Evolutionary conservation across 2,329 filamentous ascomycete species (phyloP).

Genomic region (Didymella sp.): DNA sequence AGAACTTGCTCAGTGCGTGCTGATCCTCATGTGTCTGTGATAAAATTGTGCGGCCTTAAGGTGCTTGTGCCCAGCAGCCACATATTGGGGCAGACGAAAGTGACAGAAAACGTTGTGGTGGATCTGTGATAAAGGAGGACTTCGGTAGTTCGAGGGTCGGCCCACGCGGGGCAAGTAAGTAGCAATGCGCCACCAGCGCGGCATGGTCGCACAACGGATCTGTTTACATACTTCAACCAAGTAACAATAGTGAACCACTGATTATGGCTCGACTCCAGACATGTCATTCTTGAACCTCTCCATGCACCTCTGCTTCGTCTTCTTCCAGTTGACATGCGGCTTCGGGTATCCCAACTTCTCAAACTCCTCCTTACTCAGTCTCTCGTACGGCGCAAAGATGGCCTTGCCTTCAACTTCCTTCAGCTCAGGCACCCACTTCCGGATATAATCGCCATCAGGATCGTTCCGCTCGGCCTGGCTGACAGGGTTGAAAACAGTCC

Average conservation of each 20-base stretch:
- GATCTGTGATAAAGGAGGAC: neutral
- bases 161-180: too few species aligned
- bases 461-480: slow-evolving; percentile 50
- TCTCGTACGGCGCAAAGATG: slow-evolving; percentile 56
- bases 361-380: slow-evolving; percentile 56
- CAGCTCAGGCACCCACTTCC: slow-evolving; percentile 50
- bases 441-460: slow-evolving; percentile 48
- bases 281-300: slow-evolving; percentile 55
- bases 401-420: slow-evolving; percentile 55
- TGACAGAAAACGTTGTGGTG: neutral
- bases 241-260: too few species aligned
- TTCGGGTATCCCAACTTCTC: slow-evolving; percentile 56
- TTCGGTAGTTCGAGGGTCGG: neutral
- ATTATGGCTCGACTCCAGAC: slow-evolving; percentile 41
- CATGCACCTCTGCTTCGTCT: slow-evolving; percentile 53
- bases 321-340: slow-evolving; percentile 55
- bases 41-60: neutral
- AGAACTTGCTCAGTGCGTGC: too few species aligned
- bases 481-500: slow-evolving; percentile 57
- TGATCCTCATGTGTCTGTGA: too few species aligned
- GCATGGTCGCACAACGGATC: too few species aligned
- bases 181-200: too few species aligned
- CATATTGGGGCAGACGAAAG: neutral
- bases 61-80: neutral
- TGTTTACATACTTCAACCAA: too few species aligned